Percentiles rank a stretch among this genome's conserved stretches.
Evolutionary conservation across 768 basidiomycete species (phyloP).

Genomic region (Podaxis pistillaris): DNA sequence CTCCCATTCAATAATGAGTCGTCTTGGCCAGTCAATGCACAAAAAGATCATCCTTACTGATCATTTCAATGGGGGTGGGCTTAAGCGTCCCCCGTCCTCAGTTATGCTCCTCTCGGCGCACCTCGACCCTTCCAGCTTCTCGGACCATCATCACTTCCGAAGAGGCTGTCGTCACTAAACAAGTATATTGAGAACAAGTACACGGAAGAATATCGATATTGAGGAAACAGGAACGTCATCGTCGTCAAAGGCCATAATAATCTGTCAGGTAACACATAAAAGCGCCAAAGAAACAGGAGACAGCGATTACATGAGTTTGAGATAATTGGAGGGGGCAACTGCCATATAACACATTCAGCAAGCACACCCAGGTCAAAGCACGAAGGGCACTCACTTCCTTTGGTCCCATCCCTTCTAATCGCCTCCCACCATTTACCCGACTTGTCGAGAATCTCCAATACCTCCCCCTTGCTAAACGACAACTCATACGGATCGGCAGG

Average conservation of each 20-base stretch:
- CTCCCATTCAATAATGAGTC: too few relatives aligned
- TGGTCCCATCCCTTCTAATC: slow-evolving; percentile 56
- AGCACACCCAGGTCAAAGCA: background rate
- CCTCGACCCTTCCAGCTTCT: too few relatives aligned
- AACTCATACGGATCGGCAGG: slow-evolving; percentile 84
- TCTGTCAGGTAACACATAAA: too few relatives aligned
- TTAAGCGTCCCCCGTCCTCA: too few relatives aligned
- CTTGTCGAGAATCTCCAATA: slow-evolving; percentile 77
- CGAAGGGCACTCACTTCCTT: slow-evolving; percentile 56
- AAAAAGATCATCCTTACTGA: too few relatives aligned
- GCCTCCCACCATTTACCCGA: slow-evolving; percentile 88
- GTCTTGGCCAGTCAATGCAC: too few relatives aligned
- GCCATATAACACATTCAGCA: background rate
- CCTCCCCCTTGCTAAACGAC: slow-evolving; percentile 81
- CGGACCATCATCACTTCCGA: too few relatives aligned
- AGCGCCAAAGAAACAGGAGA: background rate
- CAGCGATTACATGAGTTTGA: slow-evolving; percentile 15
- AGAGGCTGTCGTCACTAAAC: too few relatives aligned
- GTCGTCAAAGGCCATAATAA: background rate
- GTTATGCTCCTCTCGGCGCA: too few relatives aligned
- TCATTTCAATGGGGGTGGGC: too few relatives aligned
- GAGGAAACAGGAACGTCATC: background rate
- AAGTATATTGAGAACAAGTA: too few relatives aligned
- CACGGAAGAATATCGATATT: too few relatives aligned
- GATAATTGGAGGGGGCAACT: slow-evolving; percentile 44